These are phyloP conservation scores for Monosporascus sp. DNA, from an alignment of 2,329 filamentous ascomycete genomes.

Conservation along the genomic window DNA sequence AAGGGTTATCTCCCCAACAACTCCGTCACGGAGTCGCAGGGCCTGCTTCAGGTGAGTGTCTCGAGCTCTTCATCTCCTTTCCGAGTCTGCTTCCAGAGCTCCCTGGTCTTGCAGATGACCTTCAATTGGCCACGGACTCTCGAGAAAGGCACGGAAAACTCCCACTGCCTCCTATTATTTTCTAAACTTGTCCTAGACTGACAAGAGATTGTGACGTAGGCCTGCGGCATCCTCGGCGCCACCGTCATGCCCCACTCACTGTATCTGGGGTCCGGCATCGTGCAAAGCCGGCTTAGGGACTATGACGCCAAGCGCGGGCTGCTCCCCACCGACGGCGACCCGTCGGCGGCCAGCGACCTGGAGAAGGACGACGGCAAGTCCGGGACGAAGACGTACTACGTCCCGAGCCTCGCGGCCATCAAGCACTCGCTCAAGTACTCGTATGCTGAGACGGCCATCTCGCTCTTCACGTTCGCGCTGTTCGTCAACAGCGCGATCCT, in stretches of 20 bases:
- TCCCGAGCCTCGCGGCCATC: constrained; percentile 69
- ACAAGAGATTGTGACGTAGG: constrained; percentile 28
- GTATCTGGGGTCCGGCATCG: constrained; percentile 64
- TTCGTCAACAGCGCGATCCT: constrained; percentile 82
- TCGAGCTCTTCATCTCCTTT: no score
- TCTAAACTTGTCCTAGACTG: no score
- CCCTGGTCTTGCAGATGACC: no score
- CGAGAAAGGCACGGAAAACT: no score
- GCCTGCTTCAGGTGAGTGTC: constrained; percentile 42
- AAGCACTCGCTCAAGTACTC: constrained; percentile 68
- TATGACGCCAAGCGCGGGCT: constrained; percentile 57
- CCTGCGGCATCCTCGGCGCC: constrained; percentile 71
- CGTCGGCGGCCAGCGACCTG: constrained; percentile 14
- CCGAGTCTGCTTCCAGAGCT: no score
- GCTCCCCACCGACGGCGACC: constrained; percentile 30
- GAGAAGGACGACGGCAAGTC: constrained; percentile 27
- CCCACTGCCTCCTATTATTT: no score
- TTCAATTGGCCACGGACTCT: no score
- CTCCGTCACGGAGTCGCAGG: constrained; percentile 52
- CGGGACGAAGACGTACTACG: constrained; percentile 51
- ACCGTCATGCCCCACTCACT: constrained; percentile 48
- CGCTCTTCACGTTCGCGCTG: constrained; percentile 75
- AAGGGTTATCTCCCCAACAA: constrained; percentile 59
- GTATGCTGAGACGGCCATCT: constrained; percentile 63
- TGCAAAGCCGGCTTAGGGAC: constrained; percentile 60